A percentile compares a stretch with the other conserved stretches of the same genome.
Conservation (phyloP, 139 green algal species). For the Pycnococcus provasolii region DNA sequence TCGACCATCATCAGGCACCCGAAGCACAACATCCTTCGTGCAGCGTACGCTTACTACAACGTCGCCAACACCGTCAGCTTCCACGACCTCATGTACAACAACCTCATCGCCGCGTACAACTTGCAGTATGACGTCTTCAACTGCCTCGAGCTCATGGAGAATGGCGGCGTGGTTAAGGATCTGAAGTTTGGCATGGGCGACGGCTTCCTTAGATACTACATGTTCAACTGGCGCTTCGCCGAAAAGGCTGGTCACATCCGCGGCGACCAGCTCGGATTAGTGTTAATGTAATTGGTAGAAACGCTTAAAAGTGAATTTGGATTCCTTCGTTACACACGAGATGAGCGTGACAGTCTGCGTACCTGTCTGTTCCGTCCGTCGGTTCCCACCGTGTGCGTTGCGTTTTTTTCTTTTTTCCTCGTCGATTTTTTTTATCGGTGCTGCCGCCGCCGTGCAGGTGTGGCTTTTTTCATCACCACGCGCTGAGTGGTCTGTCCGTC, state of each 20-base stretch:
- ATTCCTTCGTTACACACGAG: too few species aligned
- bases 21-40: slow-evolving; percentile 67
- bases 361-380: too few species aligned
- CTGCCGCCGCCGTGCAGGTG: too few species aligned
- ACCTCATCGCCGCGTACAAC: slow-evolving; percentile 58
- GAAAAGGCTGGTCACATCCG: slow-evolving; percentile 36
- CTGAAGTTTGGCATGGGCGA: slow-evolving; percentile 98
- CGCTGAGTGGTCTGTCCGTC: too few species aligned
- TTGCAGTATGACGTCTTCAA: slow-evolving; percentile 96
- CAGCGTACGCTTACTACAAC: slow-evolving; percentile 96
- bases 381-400: too few species aligned
- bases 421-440: too few species aligned
- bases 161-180: slow-evolving; percentile 54
- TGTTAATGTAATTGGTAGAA: slow-evolving; percentile 61
- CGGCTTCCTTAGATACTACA: slow-evolving; percentile 90
- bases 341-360: too few species aligned
- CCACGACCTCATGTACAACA: slow-evolving; percentile 61
- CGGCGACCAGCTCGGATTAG: slow-evolving; percentile 65
- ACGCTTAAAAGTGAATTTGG: too few species aligned
- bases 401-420: too few species aligned
- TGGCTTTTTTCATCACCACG: too few species aligned
- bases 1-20: slow-evolving; percentile 68
- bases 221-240: slow-evolving; percentile 89
- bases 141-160: slow-evolving; percentile 84
- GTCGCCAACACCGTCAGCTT: slow-evolving; percentile 36